Evolutionary conservation across 768 basidiomycete species (phyloP).

Genomic region (Kwoniella pini): DNA sequence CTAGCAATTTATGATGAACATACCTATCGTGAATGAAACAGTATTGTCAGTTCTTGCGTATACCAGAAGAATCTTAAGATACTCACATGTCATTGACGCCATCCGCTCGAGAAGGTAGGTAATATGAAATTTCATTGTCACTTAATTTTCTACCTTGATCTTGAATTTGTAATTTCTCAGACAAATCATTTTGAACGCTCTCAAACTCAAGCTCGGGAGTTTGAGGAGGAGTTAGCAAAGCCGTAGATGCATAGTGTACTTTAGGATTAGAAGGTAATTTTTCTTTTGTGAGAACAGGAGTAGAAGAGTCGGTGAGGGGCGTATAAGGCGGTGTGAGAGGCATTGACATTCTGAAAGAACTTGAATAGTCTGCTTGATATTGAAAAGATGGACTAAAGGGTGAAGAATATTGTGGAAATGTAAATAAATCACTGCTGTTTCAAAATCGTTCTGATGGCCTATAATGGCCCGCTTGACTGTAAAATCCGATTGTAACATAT

Average conservation of each 20-base stretch:
- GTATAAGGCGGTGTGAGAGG: constrained; percentile 17
- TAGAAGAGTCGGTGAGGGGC: neutral
- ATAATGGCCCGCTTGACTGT: too few relatives aligned
- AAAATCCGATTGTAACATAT: too few relatives aligned
- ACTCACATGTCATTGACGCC: constrained; percentile 81
- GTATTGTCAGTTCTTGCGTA: too few relatives aligned
- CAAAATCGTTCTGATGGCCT: too few relatives aligned
- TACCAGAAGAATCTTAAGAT: too few relatives aligned
- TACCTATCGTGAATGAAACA: constrained; percentile 65
- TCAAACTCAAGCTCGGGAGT: constrained; percentile 3
- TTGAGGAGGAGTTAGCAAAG: constrained; percentile 12
- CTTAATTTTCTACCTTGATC: constrained; percentile 58
- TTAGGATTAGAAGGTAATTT: constrained; percentile 2
- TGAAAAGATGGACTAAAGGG: too few relatives aligned
- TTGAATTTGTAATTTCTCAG: neutral
- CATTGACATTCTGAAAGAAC: neutral
- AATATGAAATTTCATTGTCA: constrained; percentile 77
- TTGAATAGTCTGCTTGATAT: too few relatives aligned
- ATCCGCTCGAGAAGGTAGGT: constrained; percentile 71
- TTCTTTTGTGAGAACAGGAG: neutral
- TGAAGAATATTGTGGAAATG: too few relatives aligned
- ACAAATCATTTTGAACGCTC: neutral
- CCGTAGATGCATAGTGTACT: too few relatives aligned
- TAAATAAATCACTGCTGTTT: too few relatives aligned
- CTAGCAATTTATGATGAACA: constrained; percentile 69